Conservation (phyloP, 2,329 filamentous ascomycete genomes). For the Nakataea oryzae region DNA sequence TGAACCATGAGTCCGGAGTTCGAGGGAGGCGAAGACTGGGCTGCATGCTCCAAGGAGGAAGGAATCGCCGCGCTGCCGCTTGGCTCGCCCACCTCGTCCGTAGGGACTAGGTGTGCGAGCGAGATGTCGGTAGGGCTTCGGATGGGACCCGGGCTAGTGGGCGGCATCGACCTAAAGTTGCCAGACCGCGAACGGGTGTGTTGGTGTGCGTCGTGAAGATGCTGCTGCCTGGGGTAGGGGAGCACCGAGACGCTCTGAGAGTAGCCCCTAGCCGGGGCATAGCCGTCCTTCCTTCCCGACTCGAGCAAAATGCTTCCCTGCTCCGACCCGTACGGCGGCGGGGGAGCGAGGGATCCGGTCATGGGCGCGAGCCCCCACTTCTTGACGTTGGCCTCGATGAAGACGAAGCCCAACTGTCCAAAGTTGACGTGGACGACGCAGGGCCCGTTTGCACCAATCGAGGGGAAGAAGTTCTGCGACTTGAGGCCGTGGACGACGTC, state of each 20-base stretch:
- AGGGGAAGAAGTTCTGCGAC: conserved; percentile 93
- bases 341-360: conserved; percentile 88
- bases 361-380: conserved; percentile 97
- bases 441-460: conserved; percentile 90
- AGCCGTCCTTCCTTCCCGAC: conserved; percentile 59
- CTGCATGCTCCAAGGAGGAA: conserved; percentile 8
- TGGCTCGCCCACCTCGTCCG: conserved; percentile 62
- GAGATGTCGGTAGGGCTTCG: conserved; percentile 94
- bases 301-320: conserved; percentile 94
- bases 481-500: conserved; percentile 91
- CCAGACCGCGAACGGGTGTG: conserved; percentile 69
- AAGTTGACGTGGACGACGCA: conserved; percentile 94
- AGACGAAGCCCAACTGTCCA: conserved; percentile 94
- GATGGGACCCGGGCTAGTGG: conserved; percentile 79
- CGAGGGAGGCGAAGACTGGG: not conserved
- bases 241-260: conserved; percentile 37
- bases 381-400: conserved; percentile 98
- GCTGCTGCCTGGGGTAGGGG: conserved; percentile 23
- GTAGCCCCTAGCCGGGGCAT: conserved; percentile 28
- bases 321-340: conserved; percentile 92
- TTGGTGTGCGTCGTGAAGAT: conserved; percentile 39
- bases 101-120: conserved; percentile 69
- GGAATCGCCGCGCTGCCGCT: conserved; percentile 32
- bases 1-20: conserved; percentile 17
- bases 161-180: conserved; percentile 63